Base-by-base conservation (phyloP, 2,329 filamentous ascomycete species). In the Alternaria triticimaculans region DNA sequence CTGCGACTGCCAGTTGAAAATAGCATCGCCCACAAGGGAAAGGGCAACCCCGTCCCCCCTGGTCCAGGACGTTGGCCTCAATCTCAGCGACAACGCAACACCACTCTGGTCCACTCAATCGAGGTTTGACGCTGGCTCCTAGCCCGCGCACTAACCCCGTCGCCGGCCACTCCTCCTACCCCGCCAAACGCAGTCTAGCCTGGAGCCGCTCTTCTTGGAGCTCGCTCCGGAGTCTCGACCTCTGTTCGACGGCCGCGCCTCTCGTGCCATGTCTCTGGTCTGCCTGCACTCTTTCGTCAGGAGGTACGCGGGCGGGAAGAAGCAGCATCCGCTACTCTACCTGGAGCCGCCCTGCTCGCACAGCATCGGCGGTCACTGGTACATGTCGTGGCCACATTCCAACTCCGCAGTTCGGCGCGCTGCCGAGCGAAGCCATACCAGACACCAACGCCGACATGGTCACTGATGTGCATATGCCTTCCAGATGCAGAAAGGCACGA, bases 341-440 rank as follows among this genome's bases (percentile, higher is more conserved):
- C 55, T 55, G 49, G 60, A 37, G 50, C 63, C 63, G 59, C 55
- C 63, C 44, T 49, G 55, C 44, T 56, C 49, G 58, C 62, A 69
- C 65, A 43, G 53, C 60, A 62, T 48, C 30, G 18, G n/a, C 7
- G 57, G 55, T 58, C 55, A 55, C 53, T 55, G 53, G 53, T n/a
- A 44, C 53, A 41, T 57, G 53, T n/a, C 28, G 62, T 67, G 56
- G 58, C 45, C 58, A 59, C 18, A 21, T 57, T 44, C 60, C 49
- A 64, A 41, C 37, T 58, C 58, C 33, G 41, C 20, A 51, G 33
- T 58, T 57, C 68, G 68, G 68, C 26, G 64, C 50, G 58, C 46
- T 60, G 63, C 67, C 69, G 67, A 71, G 61, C 43, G 26, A 50
- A 57, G 25, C 58, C 64, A 66, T 53, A 65, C 58, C 48, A 65